Base-by-base conservation (phyloP, 345 rosid genomes). In the Citrus maxima region DNA sequence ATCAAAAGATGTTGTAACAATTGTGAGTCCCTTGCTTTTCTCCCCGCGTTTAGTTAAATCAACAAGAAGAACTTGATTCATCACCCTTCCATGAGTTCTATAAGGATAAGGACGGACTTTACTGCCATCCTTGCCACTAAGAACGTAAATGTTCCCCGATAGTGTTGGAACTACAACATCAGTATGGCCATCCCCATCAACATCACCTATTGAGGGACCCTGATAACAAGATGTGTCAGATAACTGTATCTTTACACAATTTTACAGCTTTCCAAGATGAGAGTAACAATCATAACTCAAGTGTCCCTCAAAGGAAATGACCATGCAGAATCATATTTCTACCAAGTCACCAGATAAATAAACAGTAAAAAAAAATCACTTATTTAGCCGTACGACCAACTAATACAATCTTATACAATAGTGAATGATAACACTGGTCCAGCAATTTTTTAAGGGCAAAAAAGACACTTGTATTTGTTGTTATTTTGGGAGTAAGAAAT, bases 51-150 rank as follows among this genome's bases (percentile, higher is more conserved):
- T 91, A 87, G 88, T 92, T 70, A 97, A 80, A 84, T 97, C 98
- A 81, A 92, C 91, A 56, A 97, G 98, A 81, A 97, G 98, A 84
- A 97, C 89, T 85, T 97, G 98, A 89, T 92, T 97, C 96, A 92
- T 94, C 78, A 97, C 95, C 86, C 97, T 93, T 81, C 98, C 99
- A 81, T 94, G 98, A 84, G 99, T 97, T 84, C 95, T 88, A 80
- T 92, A 97, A 27, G 99, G 99, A 83, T 93, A 97, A 13, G 98
- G 98, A 73, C 90, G 95, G 66, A 97, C 89, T 70, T 84, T 37
- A 18, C 94, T 89, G 71, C 99, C 99, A 85, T 97, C 99, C 85
- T 88, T 94, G 79, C 99, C 98, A 63, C 95, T 93, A 38, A 97
- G 93, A 78, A 94, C 98, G 75, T 90, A 92, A 67, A 94, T 89